phyloP scores from a whole-genome alignment of 495 filamentous ascomycete species.

The Parathielavia hyrcaniae region DNA sequence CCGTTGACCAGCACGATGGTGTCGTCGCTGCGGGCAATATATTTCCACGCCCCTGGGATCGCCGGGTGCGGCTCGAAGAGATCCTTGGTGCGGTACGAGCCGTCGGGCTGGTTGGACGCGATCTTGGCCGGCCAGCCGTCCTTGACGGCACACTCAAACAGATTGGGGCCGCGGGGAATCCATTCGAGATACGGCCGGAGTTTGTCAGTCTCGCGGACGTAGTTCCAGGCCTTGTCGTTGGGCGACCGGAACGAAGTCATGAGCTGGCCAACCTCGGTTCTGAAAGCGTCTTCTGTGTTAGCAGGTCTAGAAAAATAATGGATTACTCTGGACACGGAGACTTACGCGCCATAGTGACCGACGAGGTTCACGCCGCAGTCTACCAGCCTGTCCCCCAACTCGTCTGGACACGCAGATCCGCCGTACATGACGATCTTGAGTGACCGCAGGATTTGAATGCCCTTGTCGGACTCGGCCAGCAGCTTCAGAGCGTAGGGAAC shows the following conservation, averaged over 20 bases:
- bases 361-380: not conserved
- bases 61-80: conserved; percentile 58
- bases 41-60: conserved; percentile 57
- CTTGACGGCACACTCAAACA: not conserved
- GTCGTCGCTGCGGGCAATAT: conserved; percentile 56
- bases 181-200: not conserved
- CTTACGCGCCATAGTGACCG: not conserved
- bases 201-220: not conserved
- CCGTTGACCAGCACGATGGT: conserved; percentile 59
- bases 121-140: not conserved
- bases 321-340: no score
- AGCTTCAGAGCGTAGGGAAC: not conserved
- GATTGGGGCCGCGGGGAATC: not conserved
- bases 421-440: conserved; percentile 1
- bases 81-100: conserved; percentile 40
- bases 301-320: no score
- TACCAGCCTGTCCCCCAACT: not conserved
- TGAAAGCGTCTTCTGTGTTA: not conserved
- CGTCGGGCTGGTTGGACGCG: conserved; percentile 3
- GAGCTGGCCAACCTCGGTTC: conserved; percentile 4
- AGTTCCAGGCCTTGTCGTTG: conserved; percentile 3
- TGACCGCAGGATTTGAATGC: not conserved
- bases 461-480: not conserved
- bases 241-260: not conserved
- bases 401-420: not conserved